Conservation (phyloP, 2,329 filamentous ascomycete species). For the Cladobotryum mycophilum region DNA sequence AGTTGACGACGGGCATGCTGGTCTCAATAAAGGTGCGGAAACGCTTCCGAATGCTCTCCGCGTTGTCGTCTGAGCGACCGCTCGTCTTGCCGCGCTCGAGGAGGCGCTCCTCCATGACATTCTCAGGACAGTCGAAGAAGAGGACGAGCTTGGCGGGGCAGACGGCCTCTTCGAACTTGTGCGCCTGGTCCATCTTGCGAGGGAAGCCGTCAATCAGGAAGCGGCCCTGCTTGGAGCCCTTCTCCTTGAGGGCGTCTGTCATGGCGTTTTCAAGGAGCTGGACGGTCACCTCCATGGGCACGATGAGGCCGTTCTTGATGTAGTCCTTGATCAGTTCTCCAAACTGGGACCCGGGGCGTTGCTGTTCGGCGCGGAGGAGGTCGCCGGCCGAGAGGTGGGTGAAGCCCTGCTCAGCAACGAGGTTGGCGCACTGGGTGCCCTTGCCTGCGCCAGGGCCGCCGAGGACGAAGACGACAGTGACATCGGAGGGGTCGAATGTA, state of each 20-base stretch:
- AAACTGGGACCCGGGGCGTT: conserved; percentile 78
- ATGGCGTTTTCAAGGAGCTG: conserved; percentile 92
- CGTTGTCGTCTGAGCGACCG: conserved; percentile 88
- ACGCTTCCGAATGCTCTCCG: conserved; percentile 90
- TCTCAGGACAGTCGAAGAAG: conserved; percentile 91
- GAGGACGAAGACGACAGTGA: conserved; percentile 94
- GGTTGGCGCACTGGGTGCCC: conserved; percentile 86
- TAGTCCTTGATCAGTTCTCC: conserved; percentile 87
- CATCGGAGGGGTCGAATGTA: conserved; percentile 66
- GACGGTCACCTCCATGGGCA: conserved; percentile 98
- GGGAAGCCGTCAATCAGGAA: conserved; percentile 85
- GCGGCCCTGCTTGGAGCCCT: conserved; percentile 48
- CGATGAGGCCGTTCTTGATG: conserved; percentile 91
- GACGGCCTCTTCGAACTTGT: conserved; percentile 87
- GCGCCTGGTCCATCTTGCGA: conserved; percentile 92
- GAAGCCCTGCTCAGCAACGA: conserved; percentile 85
- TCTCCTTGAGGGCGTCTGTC: conserved; percentile 56
- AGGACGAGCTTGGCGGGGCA: conserved; percentile 79
- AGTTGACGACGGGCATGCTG: conserved; percentile 92
- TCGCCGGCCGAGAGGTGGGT: conserved; percentile 90
- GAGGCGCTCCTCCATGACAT: conserved; percentile 76
- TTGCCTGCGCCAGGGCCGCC: conserved; percentile 94
- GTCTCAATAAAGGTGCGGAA: conserved; percentile 93
- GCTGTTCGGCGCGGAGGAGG: conserved; percentile 86
- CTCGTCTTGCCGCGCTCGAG: conserved; percentile 89